These are phyloP conservation scores for Silybum marianum DNA, from an alignment of 129 eudicot species.

Conservation along the genomic window DNA sequence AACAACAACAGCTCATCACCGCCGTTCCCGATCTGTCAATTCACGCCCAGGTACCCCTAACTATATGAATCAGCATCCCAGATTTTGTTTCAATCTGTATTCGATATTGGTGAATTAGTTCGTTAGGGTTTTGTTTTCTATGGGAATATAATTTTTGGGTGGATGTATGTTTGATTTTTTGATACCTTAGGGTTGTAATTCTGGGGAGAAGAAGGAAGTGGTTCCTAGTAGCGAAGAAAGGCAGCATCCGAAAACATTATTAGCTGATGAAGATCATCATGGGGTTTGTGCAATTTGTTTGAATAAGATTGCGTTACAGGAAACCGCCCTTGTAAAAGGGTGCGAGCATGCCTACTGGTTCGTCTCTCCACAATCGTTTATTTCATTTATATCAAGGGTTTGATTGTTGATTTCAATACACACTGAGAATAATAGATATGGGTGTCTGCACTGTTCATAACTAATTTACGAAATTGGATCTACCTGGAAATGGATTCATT, in stretches of 20 bases:
- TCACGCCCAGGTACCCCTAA: constrained; percentile 28
- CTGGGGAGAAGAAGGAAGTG: constrained; percentile 26
- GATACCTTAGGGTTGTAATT: constrained; percentile 25
- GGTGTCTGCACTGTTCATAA: too few species aligned
- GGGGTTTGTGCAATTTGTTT: constrained; percentile 92
- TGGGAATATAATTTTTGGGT: not conserved
- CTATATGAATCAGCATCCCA: not conserved
- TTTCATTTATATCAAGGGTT: not conserved
- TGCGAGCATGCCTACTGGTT: constrained; percentile 99
- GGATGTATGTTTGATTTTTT: constrained; percentile 6
- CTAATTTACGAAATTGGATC: not conserved
- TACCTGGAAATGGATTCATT: not conserved
- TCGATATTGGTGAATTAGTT: not conserved
- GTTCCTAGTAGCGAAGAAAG: constrained; percentile 19
- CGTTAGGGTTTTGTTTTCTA: not conserved
- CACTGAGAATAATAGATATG: not conserved
- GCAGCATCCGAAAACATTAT: constrained; percentile 13
- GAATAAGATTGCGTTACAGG: constrained; percentile 72
- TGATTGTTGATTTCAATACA: not conserved
- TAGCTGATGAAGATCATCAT: constrained; percentile 43
- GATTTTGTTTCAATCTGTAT: not conserved
- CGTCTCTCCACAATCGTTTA: constrained; percentile 24
- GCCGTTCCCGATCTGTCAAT: constrained; percentile 50
- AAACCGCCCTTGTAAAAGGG: constrained; percentile 97
- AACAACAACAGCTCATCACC: constrained; percentile 37